phyloP scores from a whole-genome alignment of 2,329 filamentous ascomycete genomes.

The Alternaria burnsii region DNA sequence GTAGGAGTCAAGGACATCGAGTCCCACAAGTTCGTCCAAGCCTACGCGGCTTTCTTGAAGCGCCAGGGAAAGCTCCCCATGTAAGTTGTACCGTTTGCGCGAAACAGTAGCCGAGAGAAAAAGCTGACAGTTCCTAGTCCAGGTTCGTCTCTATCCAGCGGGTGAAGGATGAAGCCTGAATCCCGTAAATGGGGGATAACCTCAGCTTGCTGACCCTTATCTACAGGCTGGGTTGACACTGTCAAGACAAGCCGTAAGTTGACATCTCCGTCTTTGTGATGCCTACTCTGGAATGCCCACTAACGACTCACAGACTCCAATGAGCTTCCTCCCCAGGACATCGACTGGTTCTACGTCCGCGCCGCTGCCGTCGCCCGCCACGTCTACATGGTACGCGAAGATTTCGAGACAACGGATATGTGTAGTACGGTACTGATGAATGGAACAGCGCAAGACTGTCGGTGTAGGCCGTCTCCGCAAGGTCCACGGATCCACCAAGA shows the following conservation, averaged over 20 bases:
- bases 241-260: constrained; percentile 84
- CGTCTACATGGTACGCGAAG: constrained; percentile 75
- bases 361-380: constrained; percentile 95
- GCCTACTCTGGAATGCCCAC: not conserved
- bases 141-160: constrained; percentile 67
- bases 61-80: constrained; percentile 92
- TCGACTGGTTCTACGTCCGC: constrained; percentile 93
- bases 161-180: constrained; percentile 59
- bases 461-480: constrained; percentile 98
- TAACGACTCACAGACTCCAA: constrained; percentile 69
- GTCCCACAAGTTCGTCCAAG: constrained; percentile 88
- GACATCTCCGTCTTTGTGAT: constrained; percentile 1
- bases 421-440: not conserved
- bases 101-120: not conserved
- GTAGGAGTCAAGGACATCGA: constrained; percentile 86
- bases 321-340: constrained; percentile 97
- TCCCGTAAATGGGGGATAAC: constrained; percentile 63
- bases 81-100: constrained; percentile 31
- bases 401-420: not conserved
- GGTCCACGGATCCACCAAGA: constrained; percentile 91
- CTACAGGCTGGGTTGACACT: constrained; percentile 96
- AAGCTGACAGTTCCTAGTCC: constrained; percentile 57
- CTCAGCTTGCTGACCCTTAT: constrained; percentile 56
- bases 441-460: constrained; percentile 82
- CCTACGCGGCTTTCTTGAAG: constrained; percentile 91